Conservation (phyloP, 1,139 yeast species). For the Tardiomyces depauwii region DNA sequence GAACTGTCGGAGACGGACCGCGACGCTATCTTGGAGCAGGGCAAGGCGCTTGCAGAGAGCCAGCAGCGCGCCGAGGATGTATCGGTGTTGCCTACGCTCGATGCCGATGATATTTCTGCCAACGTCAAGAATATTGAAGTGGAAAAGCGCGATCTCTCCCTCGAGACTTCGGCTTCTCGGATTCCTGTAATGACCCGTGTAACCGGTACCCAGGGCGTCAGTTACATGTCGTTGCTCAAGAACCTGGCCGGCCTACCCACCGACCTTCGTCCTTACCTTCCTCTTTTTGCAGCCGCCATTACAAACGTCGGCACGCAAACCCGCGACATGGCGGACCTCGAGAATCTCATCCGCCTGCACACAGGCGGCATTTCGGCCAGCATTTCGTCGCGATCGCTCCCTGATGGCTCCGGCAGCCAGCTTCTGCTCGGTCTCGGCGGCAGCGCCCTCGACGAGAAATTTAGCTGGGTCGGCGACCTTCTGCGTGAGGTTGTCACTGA, state of each 20-base stretch:
- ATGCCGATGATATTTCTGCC: slow-evolving; percentile 60
- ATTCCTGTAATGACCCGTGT: slow-evolving; percentile 24
- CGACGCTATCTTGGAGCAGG: slow-evolving; percentile 47
- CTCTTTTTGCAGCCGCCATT: slow-evolving; percentile 68
- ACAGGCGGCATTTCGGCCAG: slow-evolving; percentile 78
- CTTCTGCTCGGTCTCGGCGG: slow-evolving; percentile 54
- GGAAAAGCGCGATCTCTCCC: slow-evolving; percentile 5
- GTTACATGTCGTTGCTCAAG: slow-evolving; percentile 51
- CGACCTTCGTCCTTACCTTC: slow-evolving; percentile 54
- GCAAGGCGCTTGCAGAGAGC: slow-evolving; percentile 44
- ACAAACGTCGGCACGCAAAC: slow-evolving; percentile 72
- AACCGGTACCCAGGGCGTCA: slow-evolving; percentile 23
- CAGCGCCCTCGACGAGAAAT: slow-evolving; percentile 59
- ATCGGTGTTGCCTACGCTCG: slow-evolving; percentile 68
- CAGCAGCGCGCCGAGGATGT: slow-evolving; percentile 66
- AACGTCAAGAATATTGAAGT: slow-evolving; percentile 35
- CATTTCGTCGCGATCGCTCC: slow-evolving; percentile 31
- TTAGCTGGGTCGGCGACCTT: slow-evolving; percentile 46
- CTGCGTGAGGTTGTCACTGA: slow-evolving; percentile 62
- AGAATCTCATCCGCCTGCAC: slow-evolving; percentile 65
- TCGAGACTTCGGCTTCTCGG: slow-evolving; percentile 1
- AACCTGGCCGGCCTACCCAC: slow-evolving; percentile 41
- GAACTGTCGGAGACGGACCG: slow-evolving; percentile 45
- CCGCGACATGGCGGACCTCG: slow-evolving; percentile 68
- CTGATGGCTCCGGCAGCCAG: slow-evolving; percentile 27